These are phyloP conservation scores for Solanum acaule DNA, from an alignment of 257 asterid species.

Conservation along the genomic window DNA sequence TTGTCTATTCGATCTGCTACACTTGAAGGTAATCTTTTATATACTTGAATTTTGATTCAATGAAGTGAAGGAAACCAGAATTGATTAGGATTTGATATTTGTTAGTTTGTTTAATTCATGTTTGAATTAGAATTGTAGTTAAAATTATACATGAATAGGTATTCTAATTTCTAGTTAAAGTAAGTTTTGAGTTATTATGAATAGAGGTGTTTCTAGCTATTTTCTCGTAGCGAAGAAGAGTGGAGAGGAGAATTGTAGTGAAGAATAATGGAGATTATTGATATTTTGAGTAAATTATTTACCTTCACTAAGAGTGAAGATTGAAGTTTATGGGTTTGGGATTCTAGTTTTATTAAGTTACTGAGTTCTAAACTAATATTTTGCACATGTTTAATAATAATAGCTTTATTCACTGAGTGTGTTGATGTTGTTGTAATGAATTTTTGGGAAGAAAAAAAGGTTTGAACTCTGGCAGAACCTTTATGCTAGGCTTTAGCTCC, in stretches of 20 bases:
- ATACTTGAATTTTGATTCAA: neutral
- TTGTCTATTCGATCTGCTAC: constrained; percentile 11
- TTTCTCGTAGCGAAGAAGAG: neutral
- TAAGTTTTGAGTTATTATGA: neutral
- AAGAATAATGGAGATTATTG: neutral
- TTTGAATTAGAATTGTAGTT: neutral
- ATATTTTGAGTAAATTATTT: neutral
- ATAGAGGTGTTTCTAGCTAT: neutral
- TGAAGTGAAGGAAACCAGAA: neutral
- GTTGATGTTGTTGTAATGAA: neutral
- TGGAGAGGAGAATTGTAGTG: neutral
- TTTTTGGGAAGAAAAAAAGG: no score
- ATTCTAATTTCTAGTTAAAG: neutral
- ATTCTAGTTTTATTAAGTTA: neutral
- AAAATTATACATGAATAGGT: neutral
- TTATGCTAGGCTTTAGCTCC: neutral
- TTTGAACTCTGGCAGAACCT: neutral
- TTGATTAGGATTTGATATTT: neutral
- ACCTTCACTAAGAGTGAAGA: neutral
- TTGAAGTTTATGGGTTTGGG: neutral
- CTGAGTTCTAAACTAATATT: neutral
- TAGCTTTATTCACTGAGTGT: no score
- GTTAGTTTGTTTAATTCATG: neutral
- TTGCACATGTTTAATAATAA: neutral
- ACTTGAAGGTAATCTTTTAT: constrained; percentile 2